Base-by-base conservation (phyloP, 257 asterid species). In the Datura wrightii region DNA sequence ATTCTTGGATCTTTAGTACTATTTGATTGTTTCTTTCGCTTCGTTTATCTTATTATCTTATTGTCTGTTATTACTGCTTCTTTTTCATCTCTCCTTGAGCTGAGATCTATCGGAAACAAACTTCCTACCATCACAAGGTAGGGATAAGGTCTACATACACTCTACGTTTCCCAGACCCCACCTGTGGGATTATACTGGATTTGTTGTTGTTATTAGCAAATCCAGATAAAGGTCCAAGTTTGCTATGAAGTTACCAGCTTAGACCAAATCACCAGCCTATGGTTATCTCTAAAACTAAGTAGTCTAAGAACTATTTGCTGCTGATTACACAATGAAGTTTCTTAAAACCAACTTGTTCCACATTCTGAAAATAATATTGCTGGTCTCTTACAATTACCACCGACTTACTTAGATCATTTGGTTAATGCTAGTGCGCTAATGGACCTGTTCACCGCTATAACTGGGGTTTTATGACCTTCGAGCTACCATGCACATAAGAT, bases 401-500 rank as follows among this genome's bases (percentile, higher is more conserved):
- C 39, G n/a, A 6, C 58, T 70, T 0, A 10, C 80, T 71, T 24
- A 19, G 56, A 19, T 46, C 4, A 46, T 72, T 72, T 72, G 58
- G 19, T 19, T 46, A 72, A 48, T 72, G 80, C 58, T 46, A 10
- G n/a, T 44, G 55, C 9, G 3, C 80, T 71, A 7, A n/a, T 1
- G 19, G 41, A 72, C 41, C 15, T 19, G 63, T 46, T 82, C 14
- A 81, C 58, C 41, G 8, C 72, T 55, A 24, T 46, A 42, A 46
- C 55, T 62, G 60, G 59, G 67, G 58, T 41, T 8, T 59, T 13
- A 60, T 59, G 76, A 55, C 54, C 65, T 80, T 19, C 16, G 53
- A 80, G 39, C 44, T 67, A 82, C 78, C 84, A 80, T 37, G 70
- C 72, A 39, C 39, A 56, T n/a, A 18, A 80, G 37, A 59, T 31